These are phyloP conservation scores for Trichoderma sp. DNA, from an alignment of 2,329 filamentous ascomycete species.

Conservation along the genomic window DNA sequence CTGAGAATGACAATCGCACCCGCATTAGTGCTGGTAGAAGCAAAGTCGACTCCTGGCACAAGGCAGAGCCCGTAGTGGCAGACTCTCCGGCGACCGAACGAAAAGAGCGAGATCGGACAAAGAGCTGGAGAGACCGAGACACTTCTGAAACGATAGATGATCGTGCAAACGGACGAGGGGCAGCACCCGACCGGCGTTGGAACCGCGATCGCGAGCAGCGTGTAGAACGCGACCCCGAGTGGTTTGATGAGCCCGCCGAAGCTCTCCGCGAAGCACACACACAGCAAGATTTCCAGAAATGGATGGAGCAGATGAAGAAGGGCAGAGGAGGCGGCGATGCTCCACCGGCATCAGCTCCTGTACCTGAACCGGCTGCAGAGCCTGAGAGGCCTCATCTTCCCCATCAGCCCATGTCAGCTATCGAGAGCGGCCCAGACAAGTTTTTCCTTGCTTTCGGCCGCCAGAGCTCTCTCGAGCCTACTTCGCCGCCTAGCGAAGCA, in stretches of 20 bases:
- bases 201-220: slow-evolving; percentile 62
- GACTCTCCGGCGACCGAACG: slow-evolving; percentile 40
- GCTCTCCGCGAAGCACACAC: slow-evolving; percentile 74
- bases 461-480: slow-evolving; percentile 50
- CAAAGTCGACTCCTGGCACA: slow-evolving; percentile 75
- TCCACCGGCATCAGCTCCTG: slow-evolving; percentile 40
- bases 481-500: slow-evolving; percentile 51
- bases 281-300: slow-evolving; percentile 89
- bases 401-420: slow-evolving; percentile 63
- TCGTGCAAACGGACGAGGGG: slow-evolving; percentile 55
- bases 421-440: slow-evolving; percentile 73
- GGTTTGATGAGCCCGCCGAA: slow-evolving; percentile 77
- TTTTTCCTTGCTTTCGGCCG: slow-evolving; percentile 68
- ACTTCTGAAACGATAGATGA: slow-evolving; percentile 53
- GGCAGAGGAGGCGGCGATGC: slow-evolving; percentile 51
- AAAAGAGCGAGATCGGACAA: slow-evolving; percentile 60
- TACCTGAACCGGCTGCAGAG: slow-evolving; percentile 39
- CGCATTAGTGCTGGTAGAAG: slow-evolving; percentile 68
- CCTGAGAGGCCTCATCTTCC: slow-evolving; percentile 61
- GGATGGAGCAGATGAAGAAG: slow-evolving; percentile 89
- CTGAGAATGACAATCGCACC: slow-evolving; percentile 60
- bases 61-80: slow-evolving; percentile 50
- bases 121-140: slow-evolving; percentile 64
- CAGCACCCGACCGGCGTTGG: slow-evolving; percentile 54
- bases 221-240: slow-evolving; percentile 83